These are phyloP conservation scores for Bruguiera sexangula DNA, from an alignment of 345 rosid genomes.

Conservation along the genomic window DNA sequence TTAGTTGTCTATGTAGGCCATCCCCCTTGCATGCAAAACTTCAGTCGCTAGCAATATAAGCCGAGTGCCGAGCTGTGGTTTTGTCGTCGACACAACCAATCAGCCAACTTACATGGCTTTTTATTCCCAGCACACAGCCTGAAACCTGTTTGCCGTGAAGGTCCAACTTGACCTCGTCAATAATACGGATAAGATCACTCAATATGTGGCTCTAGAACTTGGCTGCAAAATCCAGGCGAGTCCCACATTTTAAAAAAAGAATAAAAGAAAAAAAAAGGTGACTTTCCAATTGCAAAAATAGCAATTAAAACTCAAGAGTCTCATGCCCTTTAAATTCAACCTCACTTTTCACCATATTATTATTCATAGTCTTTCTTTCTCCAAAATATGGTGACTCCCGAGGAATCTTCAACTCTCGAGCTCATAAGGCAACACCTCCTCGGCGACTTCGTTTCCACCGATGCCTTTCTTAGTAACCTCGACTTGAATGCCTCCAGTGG, in stretches of 20 bases:
- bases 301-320: background rate
- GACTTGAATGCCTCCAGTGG: constrained; percentile 18
- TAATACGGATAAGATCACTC: background rate
- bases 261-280: background rate
- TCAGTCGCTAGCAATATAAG: background rate
- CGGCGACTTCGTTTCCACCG: constrained; percentile 49
- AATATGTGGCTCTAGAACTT: background rate
- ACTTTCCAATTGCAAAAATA: background rate
- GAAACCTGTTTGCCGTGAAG: background rate
- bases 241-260: too few species aligned
- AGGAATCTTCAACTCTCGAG: constrained; percentile 40
- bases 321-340: background rate
- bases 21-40: too few species aligned
- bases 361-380: background rate
- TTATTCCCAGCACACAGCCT: background rate
- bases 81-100: background rate
- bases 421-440: constrained; percentile 51
- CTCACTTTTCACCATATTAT: background rate
- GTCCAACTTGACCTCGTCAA: background rate
- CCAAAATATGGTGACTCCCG: constrained; percentile 28
- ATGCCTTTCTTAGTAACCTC: constrained; percentile 33
- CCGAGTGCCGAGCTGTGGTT: background rate
- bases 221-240: background rate
- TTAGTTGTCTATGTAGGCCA: too few species aligned
- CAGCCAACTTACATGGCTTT: too few species aligned